Conservation (phyloP, 2,329 filamentous ascomycete species). For the Diaporthe capsici region DNA sequence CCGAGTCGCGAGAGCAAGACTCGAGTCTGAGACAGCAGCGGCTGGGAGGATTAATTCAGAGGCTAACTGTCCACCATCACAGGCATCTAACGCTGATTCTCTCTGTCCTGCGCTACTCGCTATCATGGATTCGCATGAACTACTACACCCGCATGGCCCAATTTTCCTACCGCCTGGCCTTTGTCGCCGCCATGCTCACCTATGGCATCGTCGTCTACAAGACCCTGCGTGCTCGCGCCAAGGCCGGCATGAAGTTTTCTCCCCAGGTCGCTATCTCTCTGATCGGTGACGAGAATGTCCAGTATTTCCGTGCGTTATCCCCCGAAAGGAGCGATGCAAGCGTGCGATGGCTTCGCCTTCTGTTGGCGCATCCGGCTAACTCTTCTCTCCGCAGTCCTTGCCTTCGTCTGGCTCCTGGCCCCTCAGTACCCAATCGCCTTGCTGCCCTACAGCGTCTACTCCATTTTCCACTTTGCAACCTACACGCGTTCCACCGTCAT, state of each 20-base stretch:
- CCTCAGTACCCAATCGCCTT: conserved; percentile 92
- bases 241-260: conserved; percentile 76
- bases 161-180: conserved; percentile 91
- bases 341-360: not conserved
- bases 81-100: conserved; percentile 91
- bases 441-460: conserved; percentile 96
- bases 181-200: conserved; percentile 88
- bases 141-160: conserved; percentile 82
- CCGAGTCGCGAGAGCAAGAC: not conserved
- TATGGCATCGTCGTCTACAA: conserved; percentile 99
- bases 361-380: conserved; percentile 42
- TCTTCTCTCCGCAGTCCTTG: conserved; percentile 76
- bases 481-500: conserved; percentile 96
- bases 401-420: conserved; percentile 93
- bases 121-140: conserved; percentile 93
- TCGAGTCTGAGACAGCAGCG: conserved; percentile 39
- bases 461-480: conserved; percentile 97
- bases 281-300: conserved; percentile 93
- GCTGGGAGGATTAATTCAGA: not conserved
- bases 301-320: conserved; percentile 85
- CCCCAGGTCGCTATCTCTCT: conserved; percentile 73
- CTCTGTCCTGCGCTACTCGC: conserved; percentile 83
- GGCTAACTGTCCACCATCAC: conserved; percentile 40
- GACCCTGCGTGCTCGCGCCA: conserved; percentile 88
- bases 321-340: not conserved